Conservation (phyloP, 345 rosid species). For the Melaleuca alternifolia region DNA sequence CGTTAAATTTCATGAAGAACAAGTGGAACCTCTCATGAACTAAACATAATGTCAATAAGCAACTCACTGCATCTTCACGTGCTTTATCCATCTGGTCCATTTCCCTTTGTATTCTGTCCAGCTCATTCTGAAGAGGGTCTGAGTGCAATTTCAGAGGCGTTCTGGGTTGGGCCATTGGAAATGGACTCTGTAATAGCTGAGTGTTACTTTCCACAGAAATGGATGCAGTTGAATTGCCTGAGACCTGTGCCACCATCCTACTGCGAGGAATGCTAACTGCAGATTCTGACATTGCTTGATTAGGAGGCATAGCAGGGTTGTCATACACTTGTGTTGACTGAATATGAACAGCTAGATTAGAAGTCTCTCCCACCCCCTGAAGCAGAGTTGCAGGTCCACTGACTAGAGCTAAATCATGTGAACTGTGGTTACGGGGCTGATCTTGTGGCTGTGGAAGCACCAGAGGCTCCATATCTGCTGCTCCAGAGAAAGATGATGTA, state of each 20-base stretch:
- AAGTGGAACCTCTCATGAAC: neutral
- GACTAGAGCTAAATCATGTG: conserved; percentile 4
- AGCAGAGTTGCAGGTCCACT: conserved; percentile 6
- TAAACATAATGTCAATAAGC: neutral
- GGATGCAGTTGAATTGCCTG: conserved; percentile 1
- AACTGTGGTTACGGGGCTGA: neutral
- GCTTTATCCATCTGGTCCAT: conserved; percentile 14
- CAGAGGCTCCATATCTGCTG: neutral
- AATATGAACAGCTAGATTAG: neutral
- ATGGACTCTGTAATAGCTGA: conserved; percentile 11
- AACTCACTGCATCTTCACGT: conserved; percentile 31
- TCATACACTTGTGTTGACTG: neutral
- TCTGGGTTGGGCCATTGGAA: conserved; percentile 3
- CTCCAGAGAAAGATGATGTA: neutral
- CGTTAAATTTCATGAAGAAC: neutral
- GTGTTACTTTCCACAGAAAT: conserved; percentile 3
- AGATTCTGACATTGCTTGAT: neutral
- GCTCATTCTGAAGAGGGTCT: conserved; percentile 55
- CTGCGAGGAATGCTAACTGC: neutral
- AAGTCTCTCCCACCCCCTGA: neutral
- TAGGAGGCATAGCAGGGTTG: neutral
- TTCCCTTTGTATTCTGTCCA: conserved; percentile 33
- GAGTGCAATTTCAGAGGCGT: conserved; percentile 6
- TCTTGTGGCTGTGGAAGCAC: conserved; percentile 7
- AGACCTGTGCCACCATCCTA: neutral